Base-by-base conservation (phyloP, 495 filamentous ascomycete species). In the Thermothielavioides terrestris region DNA sequence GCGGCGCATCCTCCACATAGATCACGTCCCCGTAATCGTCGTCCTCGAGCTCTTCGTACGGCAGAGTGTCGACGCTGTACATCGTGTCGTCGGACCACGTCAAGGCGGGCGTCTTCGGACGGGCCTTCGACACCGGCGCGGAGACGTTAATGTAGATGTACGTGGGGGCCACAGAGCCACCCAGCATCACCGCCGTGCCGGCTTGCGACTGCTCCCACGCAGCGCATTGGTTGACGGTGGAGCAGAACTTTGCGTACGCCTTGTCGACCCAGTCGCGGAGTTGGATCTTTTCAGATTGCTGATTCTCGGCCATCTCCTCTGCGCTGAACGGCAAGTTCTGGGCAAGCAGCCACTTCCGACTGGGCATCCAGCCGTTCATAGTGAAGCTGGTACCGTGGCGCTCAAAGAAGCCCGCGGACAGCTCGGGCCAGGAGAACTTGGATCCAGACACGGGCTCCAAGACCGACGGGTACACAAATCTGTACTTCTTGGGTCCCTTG, bases 31-130 rank as follows among this genome's bases (percentile, higher is more conserved):
- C 50, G 14, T 57, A 55, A 10, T 59, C 59, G 15, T 56, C 56
- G n/a, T 60, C 53, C 9, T 61, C 54, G 26, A 66, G 47, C 2
- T 61, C 57, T 21, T 68, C 65, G 30, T 76, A 70, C 1, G 73
- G 69, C 11, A 76, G 46, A n/a, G 66, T 72, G 3, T 71, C 62
- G n/a, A 67, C 50, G 4, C 55, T 64, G 43, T 66, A 69, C 51
- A 72, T 65, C 18, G 53, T 58, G 4, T 58, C 50, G 3, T 52
- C 61, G 3, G 60, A 49, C 69, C 70, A 75, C 35, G 61, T 59
- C 6, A 62, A 42, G 6, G 46, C 41, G 12, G 62, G 28, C 5
- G 62, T 51, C 27, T 56, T 51, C 46, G 53, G 57, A 26, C 49
- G 62, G 0, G 50, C 25, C 20, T 38, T 56, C 7, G 49, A 42